A percentile compares a stretch with the other conserved stretches of the same genome.
These are phyloP conservation scores for Tetramitus jugosus DNA, from an alignment of 208 protist genomes.

Conservation along the genomic window DNA sequence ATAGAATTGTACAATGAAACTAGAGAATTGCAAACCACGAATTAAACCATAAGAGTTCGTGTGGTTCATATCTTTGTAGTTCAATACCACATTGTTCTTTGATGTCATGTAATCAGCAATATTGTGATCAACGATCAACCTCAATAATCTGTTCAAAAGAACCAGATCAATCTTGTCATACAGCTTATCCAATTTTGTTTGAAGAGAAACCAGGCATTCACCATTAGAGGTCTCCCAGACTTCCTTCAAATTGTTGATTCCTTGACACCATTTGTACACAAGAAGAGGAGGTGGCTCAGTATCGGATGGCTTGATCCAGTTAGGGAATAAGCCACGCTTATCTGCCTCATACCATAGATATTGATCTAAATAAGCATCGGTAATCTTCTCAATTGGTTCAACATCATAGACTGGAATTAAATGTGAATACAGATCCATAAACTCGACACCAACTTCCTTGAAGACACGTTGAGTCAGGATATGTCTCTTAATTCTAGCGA, in stretches of 20 bases:
- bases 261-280: slow-evolving; percentile 99
- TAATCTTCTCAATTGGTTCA: slow-evolving; percentile 99
- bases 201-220: slow-evolving; percentile 94
- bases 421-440: slow-evolving; percentile 99
- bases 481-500: slow-evolving; percentile 97
- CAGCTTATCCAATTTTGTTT: slow-evolving; percentile 93
- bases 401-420: slow-evolving; percentile 99
- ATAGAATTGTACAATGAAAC: slow-evolving; percentile 99
- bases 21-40: slow-evolving; percentile 98
- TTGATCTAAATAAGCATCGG: slow-evolving; percentile 99
- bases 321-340: slow-evolving; percentile 98
- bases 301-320: slow-evolving; percentile 99
- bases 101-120: slow-evolving; percentile 99
- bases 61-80: slow-evolving; percentile 99
- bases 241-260: slow-evolving; percentile 97
- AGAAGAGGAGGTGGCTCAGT: slow-evolving; percentile 96
- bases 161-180: slow-evolving; percentile 99
- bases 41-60: slow-evolving; percentile 97
- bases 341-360: slow-evolving; percentile 99
- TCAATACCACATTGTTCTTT: slow-evolving; percentile 98
- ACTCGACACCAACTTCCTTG: slow-evolving; percentile 97
- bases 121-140: slow-evolving; percentile 99
- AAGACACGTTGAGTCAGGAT: slow-evolving; percentile 96
- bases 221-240: slow-evolving; percentile 95
- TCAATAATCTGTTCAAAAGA: slow-evolving; percentile 96